Percentiles rank a stretch among this genome's conserved stretches.
Evolutionary conservation across 306 rosid genomes (phyloP).

Genomic region (Begonia masoniana): DNA sequence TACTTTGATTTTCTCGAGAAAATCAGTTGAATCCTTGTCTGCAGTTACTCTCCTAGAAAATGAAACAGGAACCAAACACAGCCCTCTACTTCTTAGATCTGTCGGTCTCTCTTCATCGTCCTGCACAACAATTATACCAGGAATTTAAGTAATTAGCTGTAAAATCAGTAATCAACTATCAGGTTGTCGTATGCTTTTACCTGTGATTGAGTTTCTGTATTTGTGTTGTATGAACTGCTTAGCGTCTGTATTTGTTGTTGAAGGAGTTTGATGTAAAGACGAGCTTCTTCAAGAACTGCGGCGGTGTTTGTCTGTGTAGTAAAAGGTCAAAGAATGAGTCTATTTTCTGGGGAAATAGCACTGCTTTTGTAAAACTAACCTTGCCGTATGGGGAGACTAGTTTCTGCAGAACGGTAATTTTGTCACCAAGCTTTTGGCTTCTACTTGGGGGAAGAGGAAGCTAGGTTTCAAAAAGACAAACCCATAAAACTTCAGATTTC

Average conservation of each 20-base stretch:
- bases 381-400: slow-evolving; percentile 83
- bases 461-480: slow-evolving; percentile 7
- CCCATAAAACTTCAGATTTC: neutral
- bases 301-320: slow-evolving; percentile 58
- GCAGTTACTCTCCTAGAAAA: slow-evolving; percentile 17
- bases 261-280: slow-evolving; percentile 42
- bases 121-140: slow-evolving; percentile 6
- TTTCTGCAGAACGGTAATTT: slow-evolving; percentile 56
- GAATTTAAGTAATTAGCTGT: neutral
- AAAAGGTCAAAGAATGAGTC: neutral
- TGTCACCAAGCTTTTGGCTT: slow-evolving; percentile 63
- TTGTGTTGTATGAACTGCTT: slow-evolving; percentile 18
- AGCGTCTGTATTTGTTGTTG: slow-evolving; percentile 42
- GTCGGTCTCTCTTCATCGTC: slow-evolving; percentile 9
- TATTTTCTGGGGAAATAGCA: neutral
- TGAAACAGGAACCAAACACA: slow-evolving; percentile 33
- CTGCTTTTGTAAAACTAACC: slow-evolving; percentile 21
- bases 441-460: slow-evolving; percentile 26
- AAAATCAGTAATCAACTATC: neutral
- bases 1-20: neutral
- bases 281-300: slow-evolving; percentile 80
- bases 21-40: slow-evolving; percentile 11
- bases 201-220: slow-evolving; percentile 11
- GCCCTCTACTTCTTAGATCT: slow-evolving; percentile 30
- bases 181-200: slow-evolving; percentile 3